Evolutionary conservation across 1,284 basidiomycete genomes (phyloP), one percentile per base, ranked within the genome.

Genomic region (Vanrija humicola): DNA sequence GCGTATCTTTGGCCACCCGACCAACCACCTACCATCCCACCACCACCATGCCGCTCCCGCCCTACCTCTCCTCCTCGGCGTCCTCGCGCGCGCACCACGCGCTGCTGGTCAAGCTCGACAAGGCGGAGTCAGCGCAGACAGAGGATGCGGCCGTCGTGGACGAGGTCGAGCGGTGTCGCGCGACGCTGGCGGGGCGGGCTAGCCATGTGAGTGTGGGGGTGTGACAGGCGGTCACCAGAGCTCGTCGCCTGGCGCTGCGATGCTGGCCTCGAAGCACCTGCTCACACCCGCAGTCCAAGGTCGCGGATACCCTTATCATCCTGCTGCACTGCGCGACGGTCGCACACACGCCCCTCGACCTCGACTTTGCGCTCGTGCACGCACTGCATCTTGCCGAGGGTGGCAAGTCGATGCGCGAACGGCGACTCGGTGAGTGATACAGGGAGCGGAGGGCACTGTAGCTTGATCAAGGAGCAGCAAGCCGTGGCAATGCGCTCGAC

Each of bases 41-140:
- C 25, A 25, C 39, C 18, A 43, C 40, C 42, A 62, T 62, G 60
- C 49, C 64, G 2, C 52, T 73, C 16, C 72, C 71, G 43, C 65
- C 71, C 7, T 75, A 70, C 50, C 59, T 75, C 19, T 69, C 64
- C 12, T 72, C 72, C 6, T 68, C 67, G 3, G 72, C 73, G 6
- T 69, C 67, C n/a, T 73, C 70, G 6, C 53, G 71, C 43, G 61
- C 70, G 1, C 73, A 75, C 61, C 70, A 75, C 58, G 66, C 68
- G 6, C 54, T 73, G 19, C 55, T 74, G 9, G 66, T 64, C 10
- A 61, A 52, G 48, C 64, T 74, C 14, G 59, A 73, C 19, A 62
- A 56, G 10, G 65, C 67, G 1, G 29, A 18, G 21, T 65, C 64
- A 6, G n/a, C 38, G 8, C 63, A 66, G 28, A 72, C 68, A 46